phyloP scores from a whole-genome alignment of 352 stramenopile species.

The Peronospora farinosa region DNA sequence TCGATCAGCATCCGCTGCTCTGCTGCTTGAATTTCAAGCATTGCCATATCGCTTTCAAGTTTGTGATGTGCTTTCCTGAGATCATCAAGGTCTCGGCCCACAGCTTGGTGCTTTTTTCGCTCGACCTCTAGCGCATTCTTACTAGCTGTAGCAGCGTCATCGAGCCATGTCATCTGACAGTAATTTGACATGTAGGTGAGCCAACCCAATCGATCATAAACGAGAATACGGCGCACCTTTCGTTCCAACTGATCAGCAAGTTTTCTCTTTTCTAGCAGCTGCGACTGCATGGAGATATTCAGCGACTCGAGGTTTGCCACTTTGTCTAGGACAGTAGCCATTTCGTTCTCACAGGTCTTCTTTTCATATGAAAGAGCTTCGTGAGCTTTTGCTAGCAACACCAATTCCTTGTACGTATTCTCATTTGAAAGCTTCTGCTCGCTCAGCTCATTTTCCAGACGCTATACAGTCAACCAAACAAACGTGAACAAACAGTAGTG shows the following conservation, averaged over 20 bases:
- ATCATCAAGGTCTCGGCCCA: conserved; percentile 53
- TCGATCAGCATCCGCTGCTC: conserved; percentile 55
- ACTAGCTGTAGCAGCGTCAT: conserved; percentile 37
- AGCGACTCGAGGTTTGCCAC: conserved; percentile 48
- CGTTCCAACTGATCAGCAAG: conserved; percentile 50
- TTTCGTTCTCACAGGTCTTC: conserved; percentile 35
- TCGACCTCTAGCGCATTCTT: conserved; percentile 60
- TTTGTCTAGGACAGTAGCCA: conserved; percentile 45
- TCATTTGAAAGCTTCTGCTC: conserved; percentile 55
- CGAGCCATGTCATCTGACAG: conserved; percentile 41
- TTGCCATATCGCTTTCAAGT: conserved; percentile 56
- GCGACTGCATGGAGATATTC: conserved; percentile 50
- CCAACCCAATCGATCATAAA: neutral
- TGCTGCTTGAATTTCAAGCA: conserved; percentile 52
- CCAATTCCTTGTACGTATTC: conserved; percentile 71
- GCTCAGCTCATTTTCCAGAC: conserved; percentile 50
- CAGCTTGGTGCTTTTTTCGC: conserved; percentile 40
- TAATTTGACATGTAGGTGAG: conserved; percentile 11
- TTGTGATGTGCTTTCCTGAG: conserved; percentile 59
- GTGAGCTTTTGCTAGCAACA: conserved; percentile 73
- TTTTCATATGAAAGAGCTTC: conserved; percentile 65
- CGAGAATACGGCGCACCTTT: conserved; percentile 35
- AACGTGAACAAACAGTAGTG: neutral
- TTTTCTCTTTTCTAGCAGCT: conserved; percentile 61
- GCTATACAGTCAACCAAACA: conserved; percentile 24